phyloP scores from a whole-genome alignment of 345 rosid species.

The Crucihimalaya himalaica region DNA sequence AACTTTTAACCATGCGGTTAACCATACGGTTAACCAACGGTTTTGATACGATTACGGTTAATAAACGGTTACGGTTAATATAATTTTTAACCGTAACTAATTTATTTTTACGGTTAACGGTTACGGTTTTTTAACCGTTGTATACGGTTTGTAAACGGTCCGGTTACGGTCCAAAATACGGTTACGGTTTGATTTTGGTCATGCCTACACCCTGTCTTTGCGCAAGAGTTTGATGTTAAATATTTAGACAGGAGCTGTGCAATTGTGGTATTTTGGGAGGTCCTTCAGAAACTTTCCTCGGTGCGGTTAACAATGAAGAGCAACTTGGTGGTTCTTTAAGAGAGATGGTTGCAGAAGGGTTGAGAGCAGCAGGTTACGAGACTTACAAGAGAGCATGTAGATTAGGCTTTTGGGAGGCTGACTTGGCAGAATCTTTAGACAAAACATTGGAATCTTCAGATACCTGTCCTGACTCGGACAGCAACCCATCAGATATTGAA shows the following conservation, averaged over 20 bases:
- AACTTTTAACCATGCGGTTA: no score
- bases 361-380: conserved; percentile 59
- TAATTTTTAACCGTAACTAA: no score
- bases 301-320: conserved; percentile 45
- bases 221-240: conserved; percentile 55
- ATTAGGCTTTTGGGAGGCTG: conserved; percentile 64
- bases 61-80: no score
- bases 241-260: conserved; percentile 77
- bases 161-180: no score
- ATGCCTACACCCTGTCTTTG: no score
- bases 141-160: no score
- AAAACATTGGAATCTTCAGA: conserved; percentile 45
- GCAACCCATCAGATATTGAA: conserved; percentile 47
- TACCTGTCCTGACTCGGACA: conserved; percentile 35
- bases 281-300: conserved; percentile 49
- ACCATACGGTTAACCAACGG: no score
- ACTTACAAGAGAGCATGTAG: conserved; percentile 66
- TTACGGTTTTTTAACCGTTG: no score
- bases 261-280: conserved; percentile 68
- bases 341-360: conserved; percentile 75
- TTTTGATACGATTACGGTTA: no score
- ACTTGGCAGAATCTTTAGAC: conserved; percentile 65
- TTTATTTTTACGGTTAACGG: no score
- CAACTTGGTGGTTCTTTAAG: conserved; percentile 48
- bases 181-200: no score